Conservation (phyloP, 108 stramenopile species). For the Fistulifera pelliculosa region DNA sequence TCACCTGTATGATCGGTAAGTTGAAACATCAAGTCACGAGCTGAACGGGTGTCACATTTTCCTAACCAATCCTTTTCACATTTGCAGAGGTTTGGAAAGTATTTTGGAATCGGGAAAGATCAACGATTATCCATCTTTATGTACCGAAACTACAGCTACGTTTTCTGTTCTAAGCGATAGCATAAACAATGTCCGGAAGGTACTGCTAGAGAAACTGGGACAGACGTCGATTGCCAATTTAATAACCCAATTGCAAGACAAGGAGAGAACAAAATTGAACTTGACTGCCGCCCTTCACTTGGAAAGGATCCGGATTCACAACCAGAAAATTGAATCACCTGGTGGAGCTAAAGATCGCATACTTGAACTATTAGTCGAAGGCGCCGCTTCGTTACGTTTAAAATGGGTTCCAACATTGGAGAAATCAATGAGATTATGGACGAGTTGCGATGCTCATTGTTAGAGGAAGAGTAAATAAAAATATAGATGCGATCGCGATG, state of each 20-base stretch:
- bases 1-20: slow-evolving; percentile 45
- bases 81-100: slow-evolving; percentile 33
- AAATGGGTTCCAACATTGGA: slow-evolving; percentile 31
- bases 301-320: slow-evolving; percentile 55
- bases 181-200: slow-evolving; percentile 35
- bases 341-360: slow-evolving; percentile 28
- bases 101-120: slow-evolving; percentile 56
- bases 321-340: slow-evolving; percentile 24
- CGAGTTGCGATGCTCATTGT: slow-evolving; percentile 50
- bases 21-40: slow-evolving; percentile 10
- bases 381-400: slow-evolving; percentile 30
- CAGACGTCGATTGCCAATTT: slow-evolving; percentile 14
- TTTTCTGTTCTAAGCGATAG: slow-evolving; percentile 75
- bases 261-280: slow-evolving; percentile 71
- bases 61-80: too few relatives aligned
- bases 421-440: slow-evolving; percentile 68
- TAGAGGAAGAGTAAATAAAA: too few relatives aligned
- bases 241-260: slow-evolving; percentile 42
- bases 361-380: slow-evolving; percentile 30
- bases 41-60: too few relatives aligned
- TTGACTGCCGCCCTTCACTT: slow-evolving; percentile 74
- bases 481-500: too few relatives aligned
- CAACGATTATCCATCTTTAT: slow-evolving; percentile 48
- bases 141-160: slow-evolving; percentile 59
- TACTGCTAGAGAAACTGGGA: slow-evolving; percentile 2